Conservation (phyloP, 306 rosid species). For the Astragalus glycyphyllos region DNA sequence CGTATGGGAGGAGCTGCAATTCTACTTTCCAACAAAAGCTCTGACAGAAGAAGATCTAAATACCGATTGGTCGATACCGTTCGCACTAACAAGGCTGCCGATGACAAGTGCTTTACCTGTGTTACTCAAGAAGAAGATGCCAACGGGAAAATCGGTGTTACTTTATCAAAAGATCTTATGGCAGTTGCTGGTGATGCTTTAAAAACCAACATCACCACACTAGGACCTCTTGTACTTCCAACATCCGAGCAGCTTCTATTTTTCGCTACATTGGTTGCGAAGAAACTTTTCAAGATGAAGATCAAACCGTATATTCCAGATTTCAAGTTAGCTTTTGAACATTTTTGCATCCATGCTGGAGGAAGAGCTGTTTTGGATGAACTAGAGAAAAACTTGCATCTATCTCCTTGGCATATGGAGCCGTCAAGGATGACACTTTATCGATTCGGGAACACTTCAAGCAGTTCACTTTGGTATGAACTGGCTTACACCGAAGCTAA, state of each 20-base stretch:
- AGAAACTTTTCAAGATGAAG: conserved; percentile 82
- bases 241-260: conserved; percentile 88
- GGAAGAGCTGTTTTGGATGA: conserved; percentile 94
- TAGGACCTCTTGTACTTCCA: conserved; percentile 91
- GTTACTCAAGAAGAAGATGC: conserved; percentile 91
- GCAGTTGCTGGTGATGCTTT: conserved; percentile 93
- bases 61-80: conserved; percentile 71
- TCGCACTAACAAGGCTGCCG: conserved; percentile 88
- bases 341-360: conserved; percentile 92
- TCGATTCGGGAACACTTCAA: conserved; percentile 90
- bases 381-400: conserved; percentile 88
- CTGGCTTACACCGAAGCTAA: conserved; percentile 88
- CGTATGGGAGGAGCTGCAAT: conserved; percentile 95
- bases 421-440: conserved; percentile 95
- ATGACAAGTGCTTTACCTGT: conserved; percentile 84
- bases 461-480: conserved; percentile 95
- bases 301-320: conserved; percentile 91
- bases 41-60: conserved; percentile 85
- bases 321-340: conserved; percentile 90
- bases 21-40: conserved; percentile 72
- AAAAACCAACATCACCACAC: conserved; percentile 85
- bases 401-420: conserved; percentile 94
- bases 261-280: conserved; percentile 72
- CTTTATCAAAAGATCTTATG: conserved; percentile 90
- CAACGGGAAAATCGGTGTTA: conserved; percentile 76